Evolutionary conservation across 345 rosid species (phyloP).

Genomic region (Physaria fendleri): DNA sequence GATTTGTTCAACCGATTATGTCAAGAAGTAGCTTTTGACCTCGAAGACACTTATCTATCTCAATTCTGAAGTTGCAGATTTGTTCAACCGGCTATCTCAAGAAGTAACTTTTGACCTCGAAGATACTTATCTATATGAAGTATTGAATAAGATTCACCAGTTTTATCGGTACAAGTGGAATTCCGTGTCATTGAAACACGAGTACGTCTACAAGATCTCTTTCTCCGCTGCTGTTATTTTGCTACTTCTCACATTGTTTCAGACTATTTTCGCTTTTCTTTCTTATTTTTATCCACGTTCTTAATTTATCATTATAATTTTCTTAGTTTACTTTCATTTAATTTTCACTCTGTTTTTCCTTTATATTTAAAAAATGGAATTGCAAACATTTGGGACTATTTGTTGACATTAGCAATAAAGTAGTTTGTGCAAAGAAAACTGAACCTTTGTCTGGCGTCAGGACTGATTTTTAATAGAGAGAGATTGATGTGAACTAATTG

Average conservation of each 20-base stretch:
- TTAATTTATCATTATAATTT: conserved; percentile 15
- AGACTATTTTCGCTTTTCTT: conserved; percentile 58
- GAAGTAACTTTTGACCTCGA: conserved; percentile 72
- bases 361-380: too few relatives aligned
- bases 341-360: too few relatives aligned
- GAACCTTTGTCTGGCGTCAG: too few relatives aligned
- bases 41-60: conserved; percentile 57
- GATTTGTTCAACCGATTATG: conserved; percentile 73
- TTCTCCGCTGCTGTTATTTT: conserved; percentile 56
- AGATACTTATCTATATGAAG: conserved; percentile 63
- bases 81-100: conserved; percentile 69
- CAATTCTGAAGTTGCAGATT: conserved; percentile 57
- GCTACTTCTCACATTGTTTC: conserved; percentile 61
- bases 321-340: too few relatives aligned
- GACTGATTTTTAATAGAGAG: too few relatives aligned
- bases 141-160: conserved; percentile 67
- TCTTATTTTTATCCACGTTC: conserved; percentile 53
- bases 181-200: conserved; percentile 62
- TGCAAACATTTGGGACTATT: too few relatives aligned
- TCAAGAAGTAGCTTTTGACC: conserved; percentile 73
- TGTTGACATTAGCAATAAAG: too few relatives aligned
- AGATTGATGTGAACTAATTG: too few relatives aligned
- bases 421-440: too few relatives aligned
- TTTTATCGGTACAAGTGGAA: conserved; percentile 76
- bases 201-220: conserved; percentile 68